Conservation (phyloP, 768 basidiomycete species). For the Pholiota molesta region DNA sequence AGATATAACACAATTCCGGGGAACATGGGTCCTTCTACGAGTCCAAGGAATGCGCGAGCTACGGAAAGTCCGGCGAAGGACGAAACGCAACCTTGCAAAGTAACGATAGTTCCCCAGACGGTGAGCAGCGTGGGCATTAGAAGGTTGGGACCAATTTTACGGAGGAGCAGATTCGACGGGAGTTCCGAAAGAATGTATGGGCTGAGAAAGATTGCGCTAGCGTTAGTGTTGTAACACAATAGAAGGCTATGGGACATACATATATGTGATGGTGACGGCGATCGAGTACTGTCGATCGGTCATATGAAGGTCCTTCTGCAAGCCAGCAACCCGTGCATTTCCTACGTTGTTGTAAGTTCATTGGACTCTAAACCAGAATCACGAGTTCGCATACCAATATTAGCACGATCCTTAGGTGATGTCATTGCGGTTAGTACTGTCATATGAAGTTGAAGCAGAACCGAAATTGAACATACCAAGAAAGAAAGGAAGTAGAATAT, state of each 20-base stretch:
- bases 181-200: conserved; percentile 51
- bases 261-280: conserved; percentile 32
- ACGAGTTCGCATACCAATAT: conserved; percentile 28
- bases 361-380: not conserved
- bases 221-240: not conserved
- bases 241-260: conserved; percentile 19
- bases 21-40: conserved; percentile 48
- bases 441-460: not conserved
- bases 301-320: conserved; percentile 45
- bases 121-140: conserved; percentile 51
- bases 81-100: conserved; percentile 40
- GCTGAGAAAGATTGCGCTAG: conserved; percentile 10
- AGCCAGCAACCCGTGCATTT: conserved; percentile 52
- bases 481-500: conserved; percentile 39
- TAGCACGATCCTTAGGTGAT: conserved; percentile 32
- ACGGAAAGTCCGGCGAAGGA: conserved; percentile 47
- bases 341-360: conserved; percentile 18
- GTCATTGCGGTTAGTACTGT: not conserved
- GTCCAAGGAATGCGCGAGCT: conserved; percentile 53
- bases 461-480: conserved; percentile 26
- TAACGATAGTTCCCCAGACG: conserved; percentile 52
- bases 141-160: conserved; percentile 46
- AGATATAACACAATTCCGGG: conserved; percentile 41
- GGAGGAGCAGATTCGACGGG: conserved; percentile 48
- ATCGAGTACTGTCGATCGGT: conserved; percentile 41